Evolutionary conservation across 495 filamentous ascomycete species (phyloP).

Genomic region (Daldinia grandis): DNA sequence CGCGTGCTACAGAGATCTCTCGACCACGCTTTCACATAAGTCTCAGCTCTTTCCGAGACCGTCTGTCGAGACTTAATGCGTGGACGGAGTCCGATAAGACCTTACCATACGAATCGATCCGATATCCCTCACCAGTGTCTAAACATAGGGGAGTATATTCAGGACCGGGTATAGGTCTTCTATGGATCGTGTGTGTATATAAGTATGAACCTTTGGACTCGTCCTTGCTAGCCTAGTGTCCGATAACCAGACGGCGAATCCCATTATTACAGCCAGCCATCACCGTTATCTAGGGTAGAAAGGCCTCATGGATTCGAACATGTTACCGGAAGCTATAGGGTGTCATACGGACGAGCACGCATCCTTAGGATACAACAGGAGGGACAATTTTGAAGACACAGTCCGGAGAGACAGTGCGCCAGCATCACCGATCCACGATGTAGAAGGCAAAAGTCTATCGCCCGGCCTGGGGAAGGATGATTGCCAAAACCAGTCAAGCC

Average conservation of each 20-base stretch:
- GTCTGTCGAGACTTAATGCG: constrained; percentile 35
- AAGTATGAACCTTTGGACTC: constrained; percentile 28
- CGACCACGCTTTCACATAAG: constrained; percentile 32
- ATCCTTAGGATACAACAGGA: constrained; percentile 1
- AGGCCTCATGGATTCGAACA: constrained; percentile 29
- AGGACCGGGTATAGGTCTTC: constrained; percentile 10
- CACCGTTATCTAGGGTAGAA: not conserved
- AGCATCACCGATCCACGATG: constrained; percentile 9
- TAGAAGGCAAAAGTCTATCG: constrained; percentile 25
- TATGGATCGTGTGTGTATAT: constrained; percentile 25
- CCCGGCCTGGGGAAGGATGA: constrained; percentile 20
- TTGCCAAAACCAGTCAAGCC: constrained; percentile 30
- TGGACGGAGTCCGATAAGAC: constrained; percentile 15
- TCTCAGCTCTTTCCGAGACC: constrained; percentile 42
- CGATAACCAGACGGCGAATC: constrained; percentile 17
- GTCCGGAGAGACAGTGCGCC: constrained; percentile 11
- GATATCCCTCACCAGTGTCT: constrained; percentile 9
- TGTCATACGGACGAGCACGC: not conserved
- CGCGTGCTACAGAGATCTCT: constrained; percentile 43
- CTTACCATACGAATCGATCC: constrained; percentile 12
- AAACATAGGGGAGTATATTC: constrained; percentile 3
- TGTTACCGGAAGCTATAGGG: constrained; percentile 4
- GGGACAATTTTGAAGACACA: constrained; percentile 15
- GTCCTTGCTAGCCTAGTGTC: constrained; percentile 14
- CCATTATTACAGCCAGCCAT: constrained; percentile 3